A percentile compares a stretch with the other conserved stretches of the same genome.
Conservation (phyloP, 805 yeast genomes). For the Suhomyces faveliae region DNA sequence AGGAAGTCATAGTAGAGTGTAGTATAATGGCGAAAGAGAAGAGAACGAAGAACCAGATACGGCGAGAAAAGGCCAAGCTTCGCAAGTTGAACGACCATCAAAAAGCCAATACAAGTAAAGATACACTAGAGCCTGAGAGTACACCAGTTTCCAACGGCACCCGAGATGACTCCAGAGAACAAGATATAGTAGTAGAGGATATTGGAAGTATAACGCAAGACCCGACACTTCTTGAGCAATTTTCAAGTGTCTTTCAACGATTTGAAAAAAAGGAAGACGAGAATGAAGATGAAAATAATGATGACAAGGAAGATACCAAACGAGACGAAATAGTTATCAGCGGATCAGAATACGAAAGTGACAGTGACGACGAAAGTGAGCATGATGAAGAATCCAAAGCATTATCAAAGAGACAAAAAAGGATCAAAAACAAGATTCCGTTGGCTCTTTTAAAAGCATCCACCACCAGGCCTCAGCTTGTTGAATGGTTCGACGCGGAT, state of each 20-base stretch:
- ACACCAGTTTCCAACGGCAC: background rate
- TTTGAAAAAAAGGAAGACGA: background rate
- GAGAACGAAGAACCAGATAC: slow-evolving; percentile 52
- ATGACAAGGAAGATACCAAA: background rate
- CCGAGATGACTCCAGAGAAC: background rate
- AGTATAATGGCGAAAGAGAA: slow-evolving; percentile 23
- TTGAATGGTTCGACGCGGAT: slow-evolving; percentile 87
- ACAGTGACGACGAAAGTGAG: slow-evolving; percentile 5
- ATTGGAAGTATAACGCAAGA: background rate
- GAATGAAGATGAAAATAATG: background rate
- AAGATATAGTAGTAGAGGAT: background rate
- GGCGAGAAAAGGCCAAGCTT: slow-evolving; percentile 47
- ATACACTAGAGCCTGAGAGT: background rate
- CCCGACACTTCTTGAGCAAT: background rate
- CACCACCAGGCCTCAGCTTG: slow-evolving; percentile 62
- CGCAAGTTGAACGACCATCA: slow-evolving; percentile 24
- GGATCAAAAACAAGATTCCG: slow-evolving; percentile 56
- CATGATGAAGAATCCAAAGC: slow-evolving; percentile 16
- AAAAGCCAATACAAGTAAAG: background rate
- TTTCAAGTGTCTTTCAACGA: background rate
- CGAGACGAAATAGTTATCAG: background rate
- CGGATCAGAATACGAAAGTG: background rate
- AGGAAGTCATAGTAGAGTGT: background rate
- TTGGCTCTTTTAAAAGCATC: slow-evolving; percentile 64
- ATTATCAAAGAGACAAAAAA: slow-evolving; percentile 50